A percentile compares a stretch with the other conserved stretches of the same genome.
These are phyloP conservation scores for Plenodomus biglobosus DNA, from an alignment of 2,329 filamentous ascomycete species.

Conservation along the genomic window DNA sequence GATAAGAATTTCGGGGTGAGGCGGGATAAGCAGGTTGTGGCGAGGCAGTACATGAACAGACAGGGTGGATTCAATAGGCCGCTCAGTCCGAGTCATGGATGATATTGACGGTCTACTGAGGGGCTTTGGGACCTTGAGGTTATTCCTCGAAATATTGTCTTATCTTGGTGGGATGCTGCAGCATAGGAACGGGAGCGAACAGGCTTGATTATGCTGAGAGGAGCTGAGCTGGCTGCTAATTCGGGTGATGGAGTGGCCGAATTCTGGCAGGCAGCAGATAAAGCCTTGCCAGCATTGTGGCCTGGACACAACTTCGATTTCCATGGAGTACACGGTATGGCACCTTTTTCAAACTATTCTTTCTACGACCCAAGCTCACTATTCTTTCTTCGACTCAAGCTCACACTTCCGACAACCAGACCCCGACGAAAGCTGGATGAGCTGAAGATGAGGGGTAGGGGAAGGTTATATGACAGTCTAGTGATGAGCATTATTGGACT, in stretches of 20 bases:
- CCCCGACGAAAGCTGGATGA: background rate
- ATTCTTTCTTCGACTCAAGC: background rate
- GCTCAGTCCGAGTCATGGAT: constrained; percentile 53
- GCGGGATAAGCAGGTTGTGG: constrained; percentile 93
- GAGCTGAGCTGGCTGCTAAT: background rate
- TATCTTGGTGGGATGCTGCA: background rate
- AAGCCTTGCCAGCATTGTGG: background rate
- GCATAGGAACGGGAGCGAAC: background rate
- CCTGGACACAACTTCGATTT: background rate
- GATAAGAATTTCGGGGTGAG: constrained; percentile 73
- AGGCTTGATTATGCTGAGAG: background rate
- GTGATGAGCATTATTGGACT: no score
- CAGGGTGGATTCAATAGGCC: constrained; percentile 80
- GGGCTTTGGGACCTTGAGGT: background rate
- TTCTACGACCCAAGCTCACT: no score
- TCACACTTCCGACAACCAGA: background rate
- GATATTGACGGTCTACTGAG: constrained; percentile 3
- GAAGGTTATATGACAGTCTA: no score
- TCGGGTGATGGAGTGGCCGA: no score
- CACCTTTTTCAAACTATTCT: background rate
- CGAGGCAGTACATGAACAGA: constrained; percentile 95
- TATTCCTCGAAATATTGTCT: no score
- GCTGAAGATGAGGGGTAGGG: background rate
- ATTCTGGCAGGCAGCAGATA: background rate
- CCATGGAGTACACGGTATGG: constrained; percentile 8